Conservation (phyloP, 306 rosid species). For the Glycine tomentella region DNA sequence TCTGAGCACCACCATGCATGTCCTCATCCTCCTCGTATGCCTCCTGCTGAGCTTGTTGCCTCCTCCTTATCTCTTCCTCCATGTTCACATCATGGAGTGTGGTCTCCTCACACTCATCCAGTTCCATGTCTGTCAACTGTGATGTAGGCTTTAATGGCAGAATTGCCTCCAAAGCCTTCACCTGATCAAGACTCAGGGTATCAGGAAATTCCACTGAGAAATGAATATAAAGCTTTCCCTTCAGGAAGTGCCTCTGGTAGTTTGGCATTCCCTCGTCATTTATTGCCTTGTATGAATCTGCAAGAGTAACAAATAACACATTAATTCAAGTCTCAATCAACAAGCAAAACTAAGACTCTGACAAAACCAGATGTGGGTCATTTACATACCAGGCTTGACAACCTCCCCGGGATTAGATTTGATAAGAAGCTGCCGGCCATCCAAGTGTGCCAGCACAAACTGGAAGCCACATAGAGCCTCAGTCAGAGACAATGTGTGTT, state of each 20-base stretch:
- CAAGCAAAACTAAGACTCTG: not conserved
- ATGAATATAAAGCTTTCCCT: slow-evolving; percentile 87
- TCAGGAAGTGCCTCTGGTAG: slow-evolving; percentile 88
- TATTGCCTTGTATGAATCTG: slow-evolving; percentile 68
- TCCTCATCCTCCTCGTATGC: slow-evolving; percentile 85
- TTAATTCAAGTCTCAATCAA: not conserved
- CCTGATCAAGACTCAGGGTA: slow-evolving; percentile 63
- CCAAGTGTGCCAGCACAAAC: slow-evolving; percentile 70
- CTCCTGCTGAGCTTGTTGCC: slow-evolving; percentile 71
- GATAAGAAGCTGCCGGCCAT: slow-evolving; percentile 68
- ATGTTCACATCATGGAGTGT: slow-evolving; percentile 85
- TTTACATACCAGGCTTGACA: slow-evolving; percentile 69
- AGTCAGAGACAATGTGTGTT: slow-evolving; percentile 72
- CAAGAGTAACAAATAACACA: not conserved
- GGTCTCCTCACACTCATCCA: slow-evolving; percentile 93
- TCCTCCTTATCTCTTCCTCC: slow-evolving; percentile 82
- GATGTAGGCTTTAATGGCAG: slow-evolving; percentile 66
- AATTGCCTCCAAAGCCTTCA: slow-evolving; percentile 58
- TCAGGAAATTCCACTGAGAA: slow-evolving; percentile 89
- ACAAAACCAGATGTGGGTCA: not conserved
- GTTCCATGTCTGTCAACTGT: slow-evolving; percentile 77
- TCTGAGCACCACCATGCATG: slow-evolving; percentile 84
- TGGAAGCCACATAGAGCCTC: slow-evolving; percentile 85
- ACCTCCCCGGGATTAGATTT: slow-evolving; percentile 77
- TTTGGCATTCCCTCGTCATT: slow-evolving; percentile 93